Evolutionary conservation across 1,139 yeast genomes (phyloP), one percentile per base, ranked within the genome.

Genomic region (Scheffersomyces parashehatae): DNA sequence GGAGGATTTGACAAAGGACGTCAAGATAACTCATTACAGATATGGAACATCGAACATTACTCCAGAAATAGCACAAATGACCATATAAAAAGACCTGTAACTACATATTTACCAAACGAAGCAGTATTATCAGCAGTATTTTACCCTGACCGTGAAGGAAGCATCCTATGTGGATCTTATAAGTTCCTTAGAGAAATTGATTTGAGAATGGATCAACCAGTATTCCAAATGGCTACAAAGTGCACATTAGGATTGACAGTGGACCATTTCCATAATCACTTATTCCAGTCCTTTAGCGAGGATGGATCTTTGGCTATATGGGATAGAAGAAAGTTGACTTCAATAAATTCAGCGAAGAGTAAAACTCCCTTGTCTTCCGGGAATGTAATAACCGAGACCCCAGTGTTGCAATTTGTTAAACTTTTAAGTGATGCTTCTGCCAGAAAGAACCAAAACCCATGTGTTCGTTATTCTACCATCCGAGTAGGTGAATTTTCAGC

Each of bases 261-360:
- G 34, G 93, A 88, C 57, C 93, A 87, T 3, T 81, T 82, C 55
- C 70, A 70, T 43, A 76, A 75, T 31, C 75, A 80, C 62, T 75
- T 80, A 51, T 88, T 89, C 62, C 81, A 88, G 33, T 83, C 95
- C 0, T 80, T 79, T 51, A 80, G 89, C 41, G 97, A 89, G 54
- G 95, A 88, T 56, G 96, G 97, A 1, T 80, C 95, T 0, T 67
- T 90, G 45, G 84, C 93, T 0, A 74, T 90, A 11, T 91, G 96
- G 95, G 98, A 91, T 60, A 75, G 95, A 47, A 75, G 97, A 47
- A 83, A 79, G 51, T 63, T 89, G 40, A 59, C 68, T 0, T 58
- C 62, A 9, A 57, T 50, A 32, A 44, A 51, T 12, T 12, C 12
- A 44, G 45, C 56, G n/a, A 53, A 51, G 36, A 35, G 45, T 8